Conservation (phyloP, 306 rosid species). For the Prinsepia uniflora region DNA sequence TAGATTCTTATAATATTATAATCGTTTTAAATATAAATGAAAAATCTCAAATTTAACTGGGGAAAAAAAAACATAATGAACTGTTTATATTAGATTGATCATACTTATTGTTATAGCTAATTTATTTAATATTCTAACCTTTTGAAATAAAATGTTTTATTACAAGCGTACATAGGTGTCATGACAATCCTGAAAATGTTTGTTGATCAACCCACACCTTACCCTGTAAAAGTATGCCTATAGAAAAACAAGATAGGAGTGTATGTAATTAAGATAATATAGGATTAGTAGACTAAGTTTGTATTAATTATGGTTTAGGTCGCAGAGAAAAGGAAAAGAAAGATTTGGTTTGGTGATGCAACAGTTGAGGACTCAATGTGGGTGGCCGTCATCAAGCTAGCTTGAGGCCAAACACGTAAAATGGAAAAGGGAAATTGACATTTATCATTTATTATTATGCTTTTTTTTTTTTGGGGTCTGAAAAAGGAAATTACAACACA, state of each 20-base stretch:
- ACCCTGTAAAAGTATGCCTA: background rate
- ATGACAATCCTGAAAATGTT: slow-evolving; percentile 24
- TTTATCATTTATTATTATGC: too few species aligned
- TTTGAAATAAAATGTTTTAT: too few species aligned
- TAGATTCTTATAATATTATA: slow-evolving; percentile 13
- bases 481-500: too few species aligned
- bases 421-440: too few species aligned
- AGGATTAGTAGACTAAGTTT: background rate
- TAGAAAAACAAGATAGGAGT: background rate
- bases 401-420: too few species aligned
- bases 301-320: slow-evolving; percentile 7
- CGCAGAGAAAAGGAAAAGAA: background rate
- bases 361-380: background rate
- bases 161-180: background rate
- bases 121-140: too few species aligned
- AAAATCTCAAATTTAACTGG: too few species aligned
- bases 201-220: slow-evolving; percentile 60
- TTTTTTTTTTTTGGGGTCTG: too few species aligned
- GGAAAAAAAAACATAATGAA: too few species aligned
- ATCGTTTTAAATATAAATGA: background rate
- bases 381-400: background rate
- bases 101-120: too few species aligned
- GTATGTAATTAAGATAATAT: background rate
- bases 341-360: background rate
- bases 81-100: too few species aligned